Base-by-base conservation (phyloP, 257 asterid species). In the Nicotiana paniculata region DNA sequence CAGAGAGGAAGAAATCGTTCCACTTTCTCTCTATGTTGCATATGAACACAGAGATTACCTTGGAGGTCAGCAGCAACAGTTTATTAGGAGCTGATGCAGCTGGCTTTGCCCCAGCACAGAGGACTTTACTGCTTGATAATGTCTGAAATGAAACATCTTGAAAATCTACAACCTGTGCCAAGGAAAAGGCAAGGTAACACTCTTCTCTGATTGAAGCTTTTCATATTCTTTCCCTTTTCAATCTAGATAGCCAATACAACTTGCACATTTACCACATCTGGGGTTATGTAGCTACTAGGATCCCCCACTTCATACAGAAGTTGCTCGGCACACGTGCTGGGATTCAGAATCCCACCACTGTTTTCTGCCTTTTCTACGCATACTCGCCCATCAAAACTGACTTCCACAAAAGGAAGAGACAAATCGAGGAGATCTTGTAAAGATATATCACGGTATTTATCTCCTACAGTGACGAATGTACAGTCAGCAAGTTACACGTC, bases 281-380 rank as follows among this genome's bases (percentile, higher is more conserved):
- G 99, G 61, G 98, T 96, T 80, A 92, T 87, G 89, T 94, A 96
- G 55, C 93, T 89, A 86, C 98, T 85, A 82, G 99, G 98, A 89
- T 94, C 96, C 84, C 98, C 98, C 81, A 96, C 86, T 90, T 96
- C 99, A 86, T 96, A 94, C n/a, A 96, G 98, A 86, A 96, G 98
- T 87, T 96, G 99, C 86, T 96, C 88, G 6, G 97, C 93, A 64
- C 99, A 96, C 80, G 98, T 96, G 91, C 86, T 89, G 72, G 83
- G 85, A 83, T 91, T 89, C 28, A 96, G 86, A 77, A 93, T 85
- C 80, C 98, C 98, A 35, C 95, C 92, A 63, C 92, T 90, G 84
- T 92, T 91, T 85, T 96, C 95, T 64, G 92, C 90, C 90, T 96
- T 96, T 58, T 95, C 98, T 46, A 96, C 94, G 84, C 85, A 88